Base-by-base conservation (phyloP, 331 rosid species). In the Phaseolus coccineus region DNA sequence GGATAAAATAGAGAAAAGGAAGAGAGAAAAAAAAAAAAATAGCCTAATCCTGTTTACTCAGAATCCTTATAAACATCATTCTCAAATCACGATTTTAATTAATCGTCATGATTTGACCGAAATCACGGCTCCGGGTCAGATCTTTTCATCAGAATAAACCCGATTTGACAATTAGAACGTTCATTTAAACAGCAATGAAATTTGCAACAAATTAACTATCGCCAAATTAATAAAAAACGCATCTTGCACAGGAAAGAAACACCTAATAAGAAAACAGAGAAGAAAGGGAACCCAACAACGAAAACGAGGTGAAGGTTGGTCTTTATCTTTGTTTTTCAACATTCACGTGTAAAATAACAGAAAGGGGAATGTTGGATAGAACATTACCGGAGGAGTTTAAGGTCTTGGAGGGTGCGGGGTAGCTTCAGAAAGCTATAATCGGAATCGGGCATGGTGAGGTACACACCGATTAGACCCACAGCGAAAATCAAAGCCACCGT, bases 361-460 rank as follows among this genome's bases (percentile, higher is more conserved):
- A 39, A 44, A 47, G 4, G 50, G 35, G 39, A 6, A 6, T 8
- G 39, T n/a, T 6, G 57, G 64, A 56, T 25, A 25, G 48, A 50
- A 50, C 0, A 57, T 66, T 83, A 95, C 99, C 98, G 73, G 53
- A 93, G 89, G 56, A 93, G 86, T 79, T 85, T 92, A 83, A 95
- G 98, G 77, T 95, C 99, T 51, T 93, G 78, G 53, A 95, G 97
- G 82, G 67, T 90, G 30, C 89, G 97, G 24, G 98, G 99, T 62
- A 93, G 92, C 92, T 96, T 96, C 55, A 96, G 99, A 62, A 96
- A 96, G 89, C 98, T 90, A 80, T 96, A 96, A 86, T 96, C 99
- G 22, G 99, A 96, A 51, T 87, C 88, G 4, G 99, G 99, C 91
- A 96, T 89, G 83, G 98, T 91, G 4, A 91, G 85, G 76, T 96